A percentile compares a stretch with the other conserved stretches of the same genome.
phyloP scores from a whole-genome alignment of 2,329 filamentous ascomycete genomes.

The Pestalotiopsis sp. region DNA sequence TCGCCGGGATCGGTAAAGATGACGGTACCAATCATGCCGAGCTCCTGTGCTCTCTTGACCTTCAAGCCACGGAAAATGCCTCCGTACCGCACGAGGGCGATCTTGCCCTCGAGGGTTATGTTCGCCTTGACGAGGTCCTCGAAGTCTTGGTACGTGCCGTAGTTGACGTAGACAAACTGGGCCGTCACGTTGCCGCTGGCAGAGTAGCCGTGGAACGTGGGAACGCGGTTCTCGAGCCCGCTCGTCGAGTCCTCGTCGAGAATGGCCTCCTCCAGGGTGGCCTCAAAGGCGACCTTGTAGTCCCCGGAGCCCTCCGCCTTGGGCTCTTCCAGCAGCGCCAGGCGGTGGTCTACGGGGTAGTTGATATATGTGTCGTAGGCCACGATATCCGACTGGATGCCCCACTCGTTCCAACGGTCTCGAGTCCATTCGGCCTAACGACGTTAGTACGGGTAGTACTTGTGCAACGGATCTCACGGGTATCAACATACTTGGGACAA shows the following conservation, averaged over 20 bases:
- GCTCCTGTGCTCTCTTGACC: slow-evolving; percentile 87
- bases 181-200: slow-evolving; percentile 90
- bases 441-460: background rate
- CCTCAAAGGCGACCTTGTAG: slow-evolving; percentile 74
- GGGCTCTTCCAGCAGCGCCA: slow-evolving; percentile 63
- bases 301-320: slow-evolving; percentile 28
- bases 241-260: slow-evolving; percentile 83
- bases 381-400: slow-evolving; percentile 64
- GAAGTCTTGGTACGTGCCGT: slow-evolving; percentile 84
- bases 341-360: slow-evolving; percentile 71
- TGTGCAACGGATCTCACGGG: background rate
- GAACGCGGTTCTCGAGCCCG: slow-evolving; percentile 70
- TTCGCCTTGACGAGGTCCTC: slow-evolving; percentile 79
- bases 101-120: slow-evolving; percentile 78
- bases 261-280: slow-evolving; percentile 81
- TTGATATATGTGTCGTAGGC: slow-evolving; percentile 80
- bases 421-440: slow-evolving; percentile 71
- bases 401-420: slow-evolving; percentile 73
- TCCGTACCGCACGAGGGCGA: slow-evolving; percentile 85
- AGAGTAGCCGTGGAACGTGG: slow-evolving; percentile 94
- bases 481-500: slow-evolving; percentile 61
- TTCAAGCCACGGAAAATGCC: slow-evolving; percentile 87
- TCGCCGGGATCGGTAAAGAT: slow-evolving; percentile 90
- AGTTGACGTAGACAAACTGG: slow-evolving; percentile 87
- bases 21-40: slow-evolving; percentile 84